Evolutionary conservation across 75 land plant genomes (phyloP).

Genomic region (Sequoiadendron giganteum): DNA sequence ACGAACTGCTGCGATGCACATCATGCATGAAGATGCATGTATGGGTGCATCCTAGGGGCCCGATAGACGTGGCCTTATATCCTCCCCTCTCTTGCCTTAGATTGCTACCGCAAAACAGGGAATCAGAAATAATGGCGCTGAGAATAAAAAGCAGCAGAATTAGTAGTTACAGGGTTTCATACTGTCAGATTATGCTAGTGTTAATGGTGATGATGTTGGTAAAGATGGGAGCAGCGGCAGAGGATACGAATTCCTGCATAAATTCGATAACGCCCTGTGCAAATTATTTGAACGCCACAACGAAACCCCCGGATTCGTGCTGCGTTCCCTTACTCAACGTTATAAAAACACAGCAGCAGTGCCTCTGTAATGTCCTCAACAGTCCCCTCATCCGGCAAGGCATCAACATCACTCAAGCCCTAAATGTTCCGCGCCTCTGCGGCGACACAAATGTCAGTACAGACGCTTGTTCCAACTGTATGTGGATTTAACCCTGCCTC

Average conservation of each 20-base stretch:
- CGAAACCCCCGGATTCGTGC: constrained; percentile 31
- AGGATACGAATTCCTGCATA: not conserved
- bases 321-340: constrained; percentile 28
- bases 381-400: constrained; percentile 14
- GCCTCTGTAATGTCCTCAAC: constrained; percentile 43
- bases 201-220: no score
- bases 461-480: not conserved
- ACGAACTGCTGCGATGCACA: no score
- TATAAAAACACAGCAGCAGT: constrained; percentile 20
- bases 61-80: no score
- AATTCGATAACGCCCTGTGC: constrained; percentile 2
- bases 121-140: no score
- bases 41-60: no score
- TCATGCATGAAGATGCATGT: no score
- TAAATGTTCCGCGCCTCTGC: constrained; percentile 24
- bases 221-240: not conserved
- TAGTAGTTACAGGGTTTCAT: no score
- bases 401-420: constrained; percentile 27
- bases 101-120: no score
- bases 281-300: constrained; percentile 6
- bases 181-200: no score
- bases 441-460: constrained; percentile 9
- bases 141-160: no score
- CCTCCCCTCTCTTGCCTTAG: no score
- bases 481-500: not conserved